phyloP scores from a whole-genome alignment of 2,329 filamentous ascomycete species.

The Calonectria hongkongensis region DNA sequence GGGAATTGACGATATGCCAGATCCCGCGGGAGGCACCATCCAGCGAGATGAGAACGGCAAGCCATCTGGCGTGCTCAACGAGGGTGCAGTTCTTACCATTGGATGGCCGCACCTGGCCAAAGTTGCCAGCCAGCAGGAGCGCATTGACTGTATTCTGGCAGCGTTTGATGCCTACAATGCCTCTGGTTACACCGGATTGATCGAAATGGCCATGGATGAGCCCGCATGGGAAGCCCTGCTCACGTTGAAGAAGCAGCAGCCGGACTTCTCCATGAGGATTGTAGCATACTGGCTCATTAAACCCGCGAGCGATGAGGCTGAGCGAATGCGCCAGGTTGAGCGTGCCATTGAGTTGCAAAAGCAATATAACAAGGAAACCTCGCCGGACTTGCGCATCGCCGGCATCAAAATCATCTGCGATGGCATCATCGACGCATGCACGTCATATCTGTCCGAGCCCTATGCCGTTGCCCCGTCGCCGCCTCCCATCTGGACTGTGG shows the following conservation, averaged over 20 bases:
- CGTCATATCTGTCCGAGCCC: slow-evolving; percentile 74
- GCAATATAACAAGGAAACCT: slow-evolving; percentile 58
- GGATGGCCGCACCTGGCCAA: slow-evolving; percentile 74
- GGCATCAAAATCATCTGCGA: slow-evolving; percentile 80
- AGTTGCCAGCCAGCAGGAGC: slow-evolving; percentile 68
- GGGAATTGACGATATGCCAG: slow-evolving; percentile 61
- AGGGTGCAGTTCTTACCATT: slow-evolving; percentile 70
- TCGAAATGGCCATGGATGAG: slow-evolving; percentile 79
- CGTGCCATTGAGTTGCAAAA: slow-evolving; percentile 67
- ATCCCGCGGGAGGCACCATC: slow-evolving; percentile 70
- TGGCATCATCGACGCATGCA: slow-evolving; percentile 78
- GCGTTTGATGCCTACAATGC: slow-evolving; percentile 70
- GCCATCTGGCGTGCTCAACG: slow-evolving; percentile 70
- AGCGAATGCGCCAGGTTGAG: slow-evolving; percentile 68
- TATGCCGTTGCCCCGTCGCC: slow-evolving; percentile 67
- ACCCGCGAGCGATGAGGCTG: slow-evolving; percentile 64
- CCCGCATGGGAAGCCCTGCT: slow-evolving; percentile 71
- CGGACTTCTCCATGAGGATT: slow-evolving; percentile 64
- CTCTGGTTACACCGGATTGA: slow-evolving; percentile 72
- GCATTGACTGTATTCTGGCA: slow-evolving; percentile 67
- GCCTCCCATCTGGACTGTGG: slow-evolving; percentile 72
- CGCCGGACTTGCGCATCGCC: slow-evolving; percentile 68
- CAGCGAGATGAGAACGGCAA: slow-evolving; percentile 69
- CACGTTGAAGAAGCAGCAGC: slow-evolving; percentile 60
- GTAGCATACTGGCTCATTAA: slow-evolving; percentile 75